Conservation (phyloP, 441 rosid species). For the Pelargonium citronellum region DNA sequence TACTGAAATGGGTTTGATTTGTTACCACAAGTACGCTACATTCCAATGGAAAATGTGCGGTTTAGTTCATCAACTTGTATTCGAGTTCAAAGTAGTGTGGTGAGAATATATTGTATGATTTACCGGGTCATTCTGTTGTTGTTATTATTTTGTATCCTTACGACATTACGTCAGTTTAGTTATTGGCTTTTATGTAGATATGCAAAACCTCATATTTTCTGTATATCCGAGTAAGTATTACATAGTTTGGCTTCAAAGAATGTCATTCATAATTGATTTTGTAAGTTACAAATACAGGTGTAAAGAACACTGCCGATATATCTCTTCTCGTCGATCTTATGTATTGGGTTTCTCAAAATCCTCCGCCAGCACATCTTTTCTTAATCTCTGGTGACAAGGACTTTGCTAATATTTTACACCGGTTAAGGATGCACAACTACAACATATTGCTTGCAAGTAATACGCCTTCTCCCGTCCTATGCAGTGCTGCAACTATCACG, state of each 20-base stretch:
- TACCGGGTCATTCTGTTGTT: too few relatives aligned
- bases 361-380: constrained; percentile 90
- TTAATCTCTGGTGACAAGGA: constrained; percentile 66
- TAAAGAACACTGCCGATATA: constrained; percentile 62
- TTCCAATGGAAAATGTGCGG: too few relatives aligned
- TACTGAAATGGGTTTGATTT: not conserved
- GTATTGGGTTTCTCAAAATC: constrained; percentile 74
- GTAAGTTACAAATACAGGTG: constrained; percentile 37
- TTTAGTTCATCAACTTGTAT: too few relatives aligned
- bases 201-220: too few relatives aligned
- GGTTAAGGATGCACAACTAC: constrained; percentile 78
- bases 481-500: constrained; percentile 85
- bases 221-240: not conserved
- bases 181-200: too few relatives aligned
- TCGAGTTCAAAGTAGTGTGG: too few relatives aligned
- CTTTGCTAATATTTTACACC: constrained; percentile 59
- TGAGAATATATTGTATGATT: too few relatives aligned
- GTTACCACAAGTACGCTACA: not conserved
- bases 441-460: constrained; percentile 69
- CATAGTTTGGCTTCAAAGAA: not conserved
- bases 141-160: too few relatives aligned
- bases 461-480: constrained; percentile 44
- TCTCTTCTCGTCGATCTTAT: constrained; percentile 62
- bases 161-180: too few relatives aligned
- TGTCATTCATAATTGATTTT: not conserved